Base-by-base conservation (phyloP, 441 rosid species). In the Omphalea diandra region DNA sequence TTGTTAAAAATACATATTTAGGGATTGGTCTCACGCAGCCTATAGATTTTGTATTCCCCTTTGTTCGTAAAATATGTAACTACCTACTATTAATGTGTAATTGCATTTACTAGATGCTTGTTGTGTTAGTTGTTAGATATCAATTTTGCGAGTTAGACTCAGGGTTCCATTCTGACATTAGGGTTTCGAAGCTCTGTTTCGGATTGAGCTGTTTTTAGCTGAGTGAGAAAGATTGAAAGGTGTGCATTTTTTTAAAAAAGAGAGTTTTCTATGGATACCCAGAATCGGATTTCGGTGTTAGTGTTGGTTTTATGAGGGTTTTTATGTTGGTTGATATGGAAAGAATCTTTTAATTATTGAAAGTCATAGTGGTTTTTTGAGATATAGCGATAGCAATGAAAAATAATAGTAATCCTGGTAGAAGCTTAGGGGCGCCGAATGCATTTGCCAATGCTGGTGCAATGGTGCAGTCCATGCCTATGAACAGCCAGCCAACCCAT, bases 401-500 rank as follows among this genome's bases (percentile, higher is more conserved):
- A 40, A 79, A 20, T 56, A 80, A 76, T 38, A 77, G 52, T 53
- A 81, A 71, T 68, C 79, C 81, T 14, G 52, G 67, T 3, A 83
- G 76, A 75, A 77, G 57, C 59, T 64, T 76, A 7, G 87, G 86
- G 70, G 76, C 65, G 5, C 72, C 81, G 6, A n/a, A 83, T 40
- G 75, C 84, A 15, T 76, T 79, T 63, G 84, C 62, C 54, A 83
- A 82, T 78, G 58, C 90, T 54, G 84, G 84, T 24, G 65, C 67
- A n/a, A 63, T 67, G 61, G 35, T 80, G 15, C 84, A 82, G 47
- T 58, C 83, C 27, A 58, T 61, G 74, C 56, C 81, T 11, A 17
- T 65, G 64, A 86, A 78, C 71, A 83, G 75, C 61, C 82, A 81
- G 56, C 10, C 75, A 18, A 53, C 88, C 35, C 85, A 82, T 38